Conservation (phyloP, 352 stramenopile genomes). For the Globisporangium emineosum region DNA sequence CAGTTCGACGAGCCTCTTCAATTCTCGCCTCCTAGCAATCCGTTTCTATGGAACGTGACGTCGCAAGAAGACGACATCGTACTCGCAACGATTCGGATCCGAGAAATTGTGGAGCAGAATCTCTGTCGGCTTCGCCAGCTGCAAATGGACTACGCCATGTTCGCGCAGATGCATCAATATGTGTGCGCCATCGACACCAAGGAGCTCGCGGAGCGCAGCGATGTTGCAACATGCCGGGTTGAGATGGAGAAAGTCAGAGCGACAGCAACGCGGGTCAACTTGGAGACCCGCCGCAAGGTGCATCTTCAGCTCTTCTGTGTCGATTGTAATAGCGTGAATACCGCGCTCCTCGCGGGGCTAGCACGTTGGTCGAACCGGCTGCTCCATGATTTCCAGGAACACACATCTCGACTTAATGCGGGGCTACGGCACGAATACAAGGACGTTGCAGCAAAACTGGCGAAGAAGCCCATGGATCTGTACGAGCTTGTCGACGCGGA, state of each 20-base stretch:
- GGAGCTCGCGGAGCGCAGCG: constrained; percentile 12
- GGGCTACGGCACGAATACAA: constrained; percentile 75
- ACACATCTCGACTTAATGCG: constrained; percentile 41
- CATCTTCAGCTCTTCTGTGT: constrained; percentile 38
- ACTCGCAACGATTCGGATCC: constrained; percentile 51
- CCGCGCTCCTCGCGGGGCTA: constrained; percentile 32
- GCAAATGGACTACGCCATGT: constrained; percentile 38
- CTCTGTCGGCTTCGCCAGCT: constrained; percentile 34
- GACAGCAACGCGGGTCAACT: constrained; percentile 17
- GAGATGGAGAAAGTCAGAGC: constrained; percentile 23
- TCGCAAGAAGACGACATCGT: constrained; percentile 63
- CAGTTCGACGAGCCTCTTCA: constrained; percentile 46
- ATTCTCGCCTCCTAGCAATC: constrained; percentile 17
- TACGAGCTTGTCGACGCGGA: constrained; percentile 74
- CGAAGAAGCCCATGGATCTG: constrained; percentile 63
- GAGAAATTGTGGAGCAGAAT: constrained; percentile 61
- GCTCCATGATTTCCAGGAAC: constrained; percentile 46
- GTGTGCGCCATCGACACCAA: constrained; percentile 22
- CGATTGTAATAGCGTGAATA: constrained; percentile 50
- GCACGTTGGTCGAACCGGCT: constrained; percentile 38
- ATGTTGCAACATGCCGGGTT: constrained; percentile 19
- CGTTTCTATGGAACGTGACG: constrained; percentile 69
- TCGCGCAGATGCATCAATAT: constrained; percentile 29
- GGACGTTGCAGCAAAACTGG: constrained; percentile 54
- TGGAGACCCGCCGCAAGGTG: constrained; percentile 11